Evolutionary conservation across 345 rosid species (phyloP).

Genomic region (Salix dunnii): DNA sequence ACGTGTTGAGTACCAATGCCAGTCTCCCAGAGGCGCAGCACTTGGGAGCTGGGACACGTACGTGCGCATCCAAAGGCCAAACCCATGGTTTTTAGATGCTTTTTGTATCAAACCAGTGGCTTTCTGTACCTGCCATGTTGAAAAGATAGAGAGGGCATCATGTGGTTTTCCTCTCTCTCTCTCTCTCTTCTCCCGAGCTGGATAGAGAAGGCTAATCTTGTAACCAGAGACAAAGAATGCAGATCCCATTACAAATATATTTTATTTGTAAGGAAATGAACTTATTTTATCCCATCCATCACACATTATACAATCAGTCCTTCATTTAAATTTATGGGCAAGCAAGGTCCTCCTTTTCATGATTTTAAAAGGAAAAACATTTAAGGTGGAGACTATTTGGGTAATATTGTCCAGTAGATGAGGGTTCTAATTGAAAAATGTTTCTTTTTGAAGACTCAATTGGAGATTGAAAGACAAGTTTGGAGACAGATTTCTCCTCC

Average conservation of each 20-base stretch:
- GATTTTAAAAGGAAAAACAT: not conserved
- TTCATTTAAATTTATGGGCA: not conserved
- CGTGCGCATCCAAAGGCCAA: constrained; percentile 18
- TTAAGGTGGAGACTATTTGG: no score
- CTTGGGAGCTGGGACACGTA: constrained; percentile 12
- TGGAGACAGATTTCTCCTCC: not conserved
- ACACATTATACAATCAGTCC: not conserved
- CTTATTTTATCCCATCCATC: no score
- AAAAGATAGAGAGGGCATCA: not conserved
- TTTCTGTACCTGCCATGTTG: not conserved
- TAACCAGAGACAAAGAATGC: not conserved
- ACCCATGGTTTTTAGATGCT: no score
- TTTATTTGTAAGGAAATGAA: no score
- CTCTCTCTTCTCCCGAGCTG: not conserved
- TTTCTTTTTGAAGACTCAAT: not conserved
- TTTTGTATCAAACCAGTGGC: constrained; percentile 18
- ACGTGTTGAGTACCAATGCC: not conserved
- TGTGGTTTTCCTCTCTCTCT: not conserved
- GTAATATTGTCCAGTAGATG: not conserved
- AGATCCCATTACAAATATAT: not conserved
- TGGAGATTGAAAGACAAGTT: not conserved
- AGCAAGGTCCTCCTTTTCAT: not conserved
- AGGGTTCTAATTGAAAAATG: not conserved
- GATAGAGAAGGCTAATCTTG: no score
- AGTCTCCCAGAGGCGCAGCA: not conserved